Conservation (phyloP, 2,329 filamentous ascomycete genomes). For the Alternaria sp. region DNA sequence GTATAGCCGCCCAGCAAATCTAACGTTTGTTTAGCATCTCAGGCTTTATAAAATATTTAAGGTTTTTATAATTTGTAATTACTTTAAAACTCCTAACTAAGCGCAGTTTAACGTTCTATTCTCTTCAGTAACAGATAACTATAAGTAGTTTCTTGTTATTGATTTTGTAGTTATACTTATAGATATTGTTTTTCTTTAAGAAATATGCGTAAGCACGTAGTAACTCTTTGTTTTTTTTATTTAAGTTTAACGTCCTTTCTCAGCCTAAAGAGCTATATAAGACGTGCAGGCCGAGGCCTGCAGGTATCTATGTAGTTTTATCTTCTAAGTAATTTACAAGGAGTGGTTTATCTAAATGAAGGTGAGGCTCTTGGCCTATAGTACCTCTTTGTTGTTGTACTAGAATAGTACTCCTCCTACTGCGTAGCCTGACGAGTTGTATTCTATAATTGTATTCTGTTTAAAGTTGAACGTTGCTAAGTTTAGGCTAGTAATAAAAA, state of each 20-base stretch:
- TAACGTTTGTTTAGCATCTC: constrained; percentile 38
- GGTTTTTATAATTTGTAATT: constrained; percentile 40
- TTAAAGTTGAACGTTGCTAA: background rate
- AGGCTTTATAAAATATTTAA: constrained; percentile 41
- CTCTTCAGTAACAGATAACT: too few relatives aligned
- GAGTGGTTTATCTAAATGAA: too few relatives aligned
- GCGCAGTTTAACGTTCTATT: background rate
- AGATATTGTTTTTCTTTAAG: background rate
- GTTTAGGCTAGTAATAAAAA: background rate
- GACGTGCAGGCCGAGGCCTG: too few relatives aligned
- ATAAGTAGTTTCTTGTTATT: constrained; percentile 19
- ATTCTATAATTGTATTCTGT: too few relatives aligned
- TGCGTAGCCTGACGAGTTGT: too few relatives aligned
- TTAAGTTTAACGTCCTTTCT: too few relatives aligned
- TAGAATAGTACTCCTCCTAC: too few relatives aligned
- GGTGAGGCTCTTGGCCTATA: too few relatives aligned
- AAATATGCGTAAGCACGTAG: too few relatives aligned
- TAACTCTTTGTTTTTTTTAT: background rate
- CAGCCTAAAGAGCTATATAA: too few relatives aligned
- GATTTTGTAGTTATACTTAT: background rate
- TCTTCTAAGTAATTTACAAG: too few relatives aligned
- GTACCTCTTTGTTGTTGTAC: background rate
- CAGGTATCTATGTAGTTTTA: too few relatives aligned
- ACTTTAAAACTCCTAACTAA: constrained; percentile 32
- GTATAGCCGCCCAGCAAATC: constrained; percentile 27